A percentile compares a stretch with the other conserved stretches of the same genome.
Evolutionary conservation across 306 rosid genomes (phyloP).

Genomic region (Astragalus glycyphyllos): DNA sequence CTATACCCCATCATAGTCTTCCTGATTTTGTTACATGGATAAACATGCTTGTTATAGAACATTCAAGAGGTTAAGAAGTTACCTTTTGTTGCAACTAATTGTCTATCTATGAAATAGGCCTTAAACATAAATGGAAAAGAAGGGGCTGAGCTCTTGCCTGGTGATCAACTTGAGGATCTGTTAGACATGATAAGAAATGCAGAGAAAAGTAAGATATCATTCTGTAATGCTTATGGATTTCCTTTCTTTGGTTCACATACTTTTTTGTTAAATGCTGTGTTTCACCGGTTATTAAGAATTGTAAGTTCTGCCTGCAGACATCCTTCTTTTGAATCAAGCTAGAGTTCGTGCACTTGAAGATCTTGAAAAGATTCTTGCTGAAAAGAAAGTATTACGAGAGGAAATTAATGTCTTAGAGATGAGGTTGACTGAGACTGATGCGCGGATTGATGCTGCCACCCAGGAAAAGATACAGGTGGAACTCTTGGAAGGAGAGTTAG

Average conservation of each 20-base stretch:
- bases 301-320: constrained; percentile 56
- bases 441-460: constrained; percentile 62
- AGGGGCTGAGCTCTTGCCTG: constrained; percentile 50
- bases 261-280: constrained; percentile 25
- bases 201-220: constrained; percentile 74
- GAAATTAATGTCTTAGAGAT: constrained; percentile 71
- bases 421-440: constrained; percentile 85
- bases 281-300: constrained; percentile 33
- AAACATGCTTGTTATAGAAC: constrained; percentile 22
- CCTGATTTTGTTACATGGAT: constrained; percentile 1
- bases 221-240: constrained; percentile 33
- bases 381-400: constrained; percentile 77
- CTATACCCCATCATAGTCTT: not conserved
- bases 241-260: not conserved
- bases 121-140: constrained; percentile 47
- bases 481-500: constrained; percentile 67
- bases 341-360: constrained; percentile 77
- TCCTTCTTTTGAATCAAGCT: constrained; percentile 81
- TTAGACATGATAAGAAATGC: constrained; percentile 78
- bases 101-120: constrained; percentile 55
- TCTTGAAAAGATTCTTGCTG: constrained; percentile 73
- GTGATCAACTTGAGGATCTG: constrained; percentile 70
- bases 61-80: constrained; percentile 1
- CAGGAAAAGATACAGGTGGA: constrained; percentile 75
- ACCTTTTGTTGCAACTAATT: constrained; percentile 20